A percentile compares a stretch with the other conserved stretches of the same genome.
phyloP scores from a whole-genome alignment of 2,329 filamentous ascomycete genomes.

The Trichoderma sp. region DNA sequence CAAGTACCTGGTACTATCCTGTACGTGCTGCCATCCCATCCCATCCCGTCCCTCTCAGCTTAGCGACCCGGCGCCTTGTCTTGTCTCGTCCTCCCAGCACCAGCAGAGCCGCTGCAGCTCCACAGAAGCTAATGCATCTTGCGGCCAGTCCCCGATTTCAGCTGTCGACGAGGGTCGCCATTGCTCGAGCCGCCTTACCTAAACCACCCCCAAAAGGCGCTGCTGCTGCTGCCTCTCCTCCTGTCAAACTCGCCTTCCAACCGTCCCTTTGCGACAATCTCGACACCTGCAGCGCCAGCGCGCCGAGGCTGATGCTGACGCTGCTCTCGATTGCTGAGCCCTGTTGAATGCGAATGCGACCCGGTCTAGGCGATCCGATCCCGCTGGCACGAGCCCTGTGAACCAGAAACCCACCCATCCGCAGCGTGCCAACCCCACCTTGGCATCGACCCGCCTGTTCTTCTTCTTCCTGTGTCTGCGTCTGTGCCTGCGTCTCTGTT shows the following conservation, averaged over 20 bases:
- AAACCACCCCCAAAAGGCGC: constrained; percentile 8
- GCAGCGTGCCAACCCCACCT: constrained; percentile 19
- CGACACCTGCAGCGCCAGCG: constrained; percentile 12
- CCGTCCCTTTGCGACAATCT: constrained; percentile 1
- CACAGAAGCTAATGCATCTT: constrained; percentile 20
- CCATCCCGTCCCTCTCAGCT: not conserved
- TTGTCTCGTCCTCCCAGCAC: not conserved
- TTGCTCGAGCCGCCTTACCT: constrained; percentile 20
- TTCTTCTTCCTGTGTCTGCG: not conserved
- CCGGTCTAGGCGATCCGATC: constrained; percentile 19
- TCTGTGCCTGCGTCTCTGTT: not conserved
- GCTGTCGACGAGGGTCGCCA: constrained; percentile 17
- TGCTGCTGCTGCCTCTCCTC: not conserved
- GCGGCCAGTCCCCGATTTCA: constrained; percentile 9
- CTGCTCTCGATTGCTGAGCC: not conserved
- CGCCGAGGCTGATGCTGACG: constrained; percentile 19
- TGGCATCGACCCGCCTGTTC: constrained; percentile 20
- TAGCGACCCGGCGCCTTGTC: not conserved
- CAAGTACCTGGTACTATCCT: not conserved
- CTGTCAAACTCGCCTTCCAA: not conserved
- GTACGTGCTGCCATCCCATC: not conserved
- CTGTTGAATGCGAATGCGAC: constrained; percentile 15
- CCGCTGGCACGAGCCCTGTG: constrained; percentile 17
- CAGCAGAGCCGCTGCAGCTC: constrained; percentile 19
- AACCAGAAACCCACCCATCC: constrained; percentile 10